Evolutionary conservation across 371 early-diverging fungal genomes (phyloP).

Genomic region (Smittium culicis): DNA sequence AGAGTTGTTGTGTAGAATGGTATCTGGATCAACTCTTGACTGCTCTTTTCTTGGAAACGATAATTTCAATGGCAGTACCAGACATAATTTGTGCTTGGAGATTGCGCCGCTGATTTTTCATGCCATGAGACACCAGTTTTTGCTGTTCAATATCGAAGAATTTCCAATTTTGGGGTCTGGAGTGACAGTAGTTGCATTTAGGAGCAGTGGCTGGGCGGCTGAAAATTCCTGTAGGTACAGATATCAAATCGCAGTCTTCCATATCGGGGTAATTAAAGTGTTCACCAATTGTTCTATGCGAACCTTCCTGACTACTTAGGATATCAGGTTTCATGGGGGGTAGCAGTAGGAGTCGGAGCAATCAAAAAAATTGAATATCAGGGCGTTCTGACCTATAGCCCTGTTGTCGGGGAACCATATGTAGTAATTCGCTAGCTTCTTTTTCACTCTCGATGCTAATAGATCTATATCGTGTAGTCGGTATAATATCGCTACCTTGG

Average conservation of each 20-base stretch:
- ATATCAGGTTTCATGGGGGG: not conserved
- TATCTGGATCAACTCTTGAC: not conserved
- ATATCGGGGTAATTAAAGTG: not conserved
- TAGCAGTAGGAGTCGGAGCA: not conserved
- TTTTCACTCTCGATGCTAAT: not conserved
- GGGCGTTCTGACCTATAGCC: constrained; percentile 2
- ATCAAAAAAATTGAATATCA: not conserved
- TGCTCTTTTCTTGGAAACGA: not conserved
- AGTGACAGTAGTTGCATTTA: not conserved
- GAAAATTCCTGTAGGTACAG: not conserved
- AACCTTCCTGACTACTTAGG: not conserved
- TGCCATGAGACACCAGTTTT: not conserved
- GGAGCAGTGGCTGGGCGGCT: not conserved
- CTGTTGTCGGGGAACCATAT: not conserved
- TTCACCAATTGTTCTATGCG: not conserved
- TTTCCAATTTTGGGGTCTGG: not conserved
- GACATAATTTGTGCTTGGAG: not conserved
- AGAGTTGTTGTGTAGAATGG: not conserved
- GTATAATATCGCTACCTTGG: not conserved
- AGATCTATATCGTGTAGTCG: not conserved
- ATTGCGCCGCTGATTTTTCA: constrained; percentile 1
- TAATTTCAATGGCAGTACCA: not conserved
- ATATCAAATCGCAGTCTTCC: constrained; percentile 3
- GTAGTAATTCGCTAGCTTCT: not conserved
- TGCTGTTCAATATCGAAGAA: not conserved